These are phyloP conservation scores for Aspergillus fumigatus DNA, from an alignment of 2,329 filamentous ascomycete species.

Conservation along the genomic window DNA sequence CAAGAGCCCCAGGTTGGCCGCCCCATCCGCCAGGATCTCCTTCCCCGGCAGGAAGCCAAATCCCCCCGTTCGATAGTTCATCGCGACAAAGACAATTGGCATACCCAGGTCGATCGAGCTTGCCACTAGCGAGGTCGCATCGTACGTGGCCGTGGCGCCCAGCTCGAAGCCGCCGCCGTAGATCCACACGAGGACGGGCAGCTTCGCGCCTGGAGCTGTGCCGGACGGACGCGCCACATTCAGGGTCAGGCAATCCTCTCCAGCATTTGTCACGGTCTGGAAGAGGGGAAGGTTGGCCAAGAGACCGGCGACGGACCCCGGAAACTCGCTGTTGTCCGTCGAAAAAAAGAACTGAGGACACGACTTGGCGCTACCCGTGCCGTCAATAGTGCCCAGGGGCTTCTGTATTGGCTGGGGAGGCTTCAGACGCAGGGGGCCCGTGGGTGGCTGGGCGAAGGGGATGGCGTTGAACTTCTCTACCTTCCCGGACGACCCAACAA, in stretches of 20 bases:
- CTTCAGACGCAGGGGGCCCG: slow-evolving; percentile 62
- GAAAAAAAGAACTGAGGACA: slow-evolving; percentile 70
- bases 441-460: slow-evolving; percentile 68
- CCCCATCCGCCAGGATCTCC: slow-evolving; percentile 63
- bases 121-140: slow-evolving; percentile 30
- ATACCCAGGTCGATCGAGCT: slow-evolving; percentile 48
- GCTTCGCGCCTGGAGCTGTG: slow-evolving; percentile 50
- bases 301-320: slow-evolving; percentile 46
- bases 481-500: slow-evolving; percentile 37
- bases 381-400: slow-evolving; percentile 57
- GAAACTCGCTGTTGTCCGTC: slow-evolving; percentile 38
- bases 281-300: slow-evolving; percentile 56
- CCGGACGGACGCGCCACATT: slow-evolving; percentile 57
- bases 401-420: slow-evolving; percentile 60
- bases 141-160: slow-evolving; percentile 45
- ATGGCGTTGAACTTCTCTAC: slow-evolving; percentile 71
- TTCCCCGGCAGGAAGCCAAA: slow-evolving; percentile 70
- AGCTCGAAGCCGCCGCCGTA: slow-evolving; percentile 55
- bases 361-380: slow-evolving; percentile 53
- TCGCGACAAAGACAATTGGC: slow-evolving; percentile 68
- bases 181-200: slow-evolving; percentile 68
- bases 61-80: slow-evolving; percentile 72
- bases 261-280: slow-evolving; percentile 50
- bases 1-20: slow-evolving; percentile 65
- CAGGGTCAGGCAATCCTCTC: slow-evolving; percentile 62